Evolutionary conservation across 2,329 filamentous ascomycete species (phyloP), one percentile per base, ranked within the genome.

Genomic region (Sclerotinia spermophila): DNA sequence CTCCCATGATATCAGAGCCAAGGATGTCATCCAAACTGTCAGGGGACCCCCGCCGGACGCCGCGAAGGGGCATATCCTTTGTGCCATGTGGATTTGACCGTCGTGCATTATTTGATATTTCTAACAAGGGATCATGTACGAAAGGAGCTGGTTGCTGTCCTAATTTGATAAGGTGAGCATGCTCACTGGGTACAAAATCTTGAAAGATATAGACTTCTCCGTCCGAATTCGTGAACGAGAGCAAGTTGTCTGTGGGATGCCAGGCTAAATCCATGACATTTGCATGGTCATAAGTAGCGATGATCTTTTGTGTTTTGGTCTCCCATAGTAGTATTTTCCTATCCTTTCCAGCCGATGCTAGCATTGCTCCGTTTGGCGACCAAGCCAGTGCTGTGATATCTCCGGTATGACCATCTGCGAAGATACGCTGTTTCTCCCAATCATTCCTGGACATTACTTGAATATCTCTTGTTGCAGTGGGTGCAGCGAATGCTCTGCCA

Each of bases 151-250:
- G 89, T 76, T 97, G 93, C 6, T 81, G 82, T 0, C 84, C 81
- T 62, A 91, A 82, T 73, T 85, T 86, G 55, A 92, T 81, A 38
- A 90, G 79, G 27, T 84, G 80, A 2, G 83, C 80, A 76, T 86
- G 87, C 75, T 90, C 87, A 35, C 86, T 83, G 2, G 86, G 82
- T 4, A 92, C 81, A 75, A 91, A 89, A 68, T 92, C 87, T 17
- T 90, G 89, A 78, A 94, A 92, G 69, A 98, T 98, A 79, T 93
- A 98, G 19, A 98, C 88, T 80, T 97, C 94, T 73, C 96, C 96
- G 71, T 97, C 92, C 1, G 90, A 92, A 51, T 93, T 98, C 0
- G 95, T 96, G 77, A 98, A 97, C 0, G 94, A 96, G 1, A 96
- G 82, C 3, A 95, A 87, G 76, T 99, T 99, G 74, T 94, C 90